Evolutionary conservation across 192 early-diverging fungal genomes (phyloP), one percentile per base, ranked within the genome.

Genomic region (Podila clonocystis): DNA sequence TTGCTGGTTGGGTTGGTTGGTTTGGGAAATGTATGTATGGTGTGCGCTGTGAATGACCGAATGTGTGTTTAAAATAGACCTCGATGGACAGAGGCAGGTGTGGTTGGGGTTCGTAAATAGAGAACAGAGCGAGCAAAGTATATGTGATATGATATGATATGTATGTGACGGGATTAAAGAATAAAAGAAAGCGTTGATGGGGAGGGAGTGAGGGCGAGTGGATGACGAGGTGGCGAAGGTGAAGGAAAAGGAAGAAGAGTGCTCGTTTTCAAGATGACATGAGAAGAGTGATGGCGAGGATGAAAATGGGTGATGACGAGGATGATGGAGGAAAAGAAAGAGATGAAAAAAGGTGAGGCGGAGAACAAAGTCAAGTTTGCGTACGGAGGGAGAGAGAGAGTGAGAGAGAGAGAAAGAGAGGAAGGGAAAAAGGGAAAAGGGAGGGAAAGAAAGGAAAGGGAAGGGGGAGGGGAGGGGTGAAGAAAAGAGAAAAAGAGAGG

Each of bases 21-120:
- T 20, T n/a, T n/a, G n/a, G n/a, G n/a, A n/a, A n/a, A n/a, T n/a
- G n/a, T n/a, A n/a, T n/a, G n/a, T 31, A 5, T 5, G 31, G 31
- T 31, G 5, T 31, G 31, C 34, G 34, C 64, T 31, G 30, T 30
- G 50, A 26, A 69, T 13, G 17, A 22, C 62, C 7, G 57, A 19
- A 24, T 62, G 34, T 28, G 45, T 71, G 68, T 59, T 22, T 72
- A 70, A 28, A 28, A 66, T 69, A 17, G 58, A 15, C 66, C 41
- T 58, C 50, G 36, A 28, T 50, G 26, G 24, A 4, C 17, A 26
- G 31, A 26, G 36, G 58, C 50, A 50, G 33, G 31, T 63, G 9
- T 66, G 41, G 33, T 19, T 69, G 34, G 36, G 26, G 36, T 69
- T 62, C 26, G 34, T 68, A 31, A 69, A 60, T 60, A 69, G 55